These are phyloP conservation scores for Helianthus tuberosus DNA, from an alignment of 129 eudicot genomes.

Conservation along the genomic window DNA sequence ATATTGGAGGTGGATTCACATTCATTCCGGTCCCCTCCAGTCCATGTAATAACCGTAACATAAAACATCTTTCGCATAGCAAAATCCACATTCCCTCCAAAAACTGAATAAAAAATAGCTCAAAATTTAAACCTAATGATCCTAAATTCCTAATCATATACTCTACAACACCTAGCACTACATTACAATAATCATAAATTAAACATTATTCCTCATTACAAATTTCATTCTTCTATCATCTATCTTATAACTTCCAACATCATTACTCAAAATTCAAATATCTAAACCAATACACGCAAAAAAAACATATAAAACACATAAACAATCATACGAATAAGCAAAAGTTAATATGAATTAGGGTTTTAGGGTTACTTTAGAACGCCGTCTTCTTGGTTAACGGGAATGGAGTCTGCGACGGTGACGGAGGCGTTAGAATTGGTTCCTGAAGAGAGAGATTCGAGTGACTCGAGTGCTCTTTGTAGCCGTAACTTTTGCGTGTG, in stretches of 20 bases:
- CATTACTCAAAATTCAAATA: slow-evolving; percentile 8
- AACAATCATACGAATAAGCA: not conserved
- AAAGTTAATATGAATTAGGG: not conserved
- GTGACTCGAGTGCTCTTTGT: slow-evolving; percentile 59
- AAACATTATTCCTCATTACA: not conserved
- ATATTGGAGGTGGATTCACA: no score
- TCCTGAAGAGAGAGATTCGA: slow-evolving; percentile 62
- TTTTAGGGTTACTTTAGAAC: slow-evolving; percentile 67
- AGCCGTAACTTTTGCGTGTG: slow-evolving; percentile 81
- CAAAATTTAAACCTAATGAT: not conserved
- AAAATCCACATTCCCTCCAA: not conserved
- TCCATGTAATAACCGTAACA: no score
- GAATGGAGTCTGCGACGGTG: slow-evolving; percentile 79
- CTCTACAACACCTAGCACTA: not conserved
- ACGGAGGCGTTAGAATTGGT: slow-evolving; percentile 71
- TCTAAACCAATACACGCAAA: not conserved
- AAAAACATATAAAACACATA: not conserved
- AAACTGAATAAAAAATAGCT: not conserved
- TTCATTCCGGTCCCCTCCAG: no score
- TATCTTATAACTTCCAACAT: not conserved
- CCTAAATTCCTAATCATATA: not conserved
- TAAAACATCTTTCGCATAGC: no score
- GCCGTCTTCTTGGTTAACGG: slow-evolving; percentile 82
- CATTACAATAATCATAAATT: not conserved
- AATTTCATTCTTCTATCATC: not conserved